Evolutionary conservation across 2,329 filamentous ascomycete genomes (phyloP).

Genomic region (Penicillium sp.): DNA sequence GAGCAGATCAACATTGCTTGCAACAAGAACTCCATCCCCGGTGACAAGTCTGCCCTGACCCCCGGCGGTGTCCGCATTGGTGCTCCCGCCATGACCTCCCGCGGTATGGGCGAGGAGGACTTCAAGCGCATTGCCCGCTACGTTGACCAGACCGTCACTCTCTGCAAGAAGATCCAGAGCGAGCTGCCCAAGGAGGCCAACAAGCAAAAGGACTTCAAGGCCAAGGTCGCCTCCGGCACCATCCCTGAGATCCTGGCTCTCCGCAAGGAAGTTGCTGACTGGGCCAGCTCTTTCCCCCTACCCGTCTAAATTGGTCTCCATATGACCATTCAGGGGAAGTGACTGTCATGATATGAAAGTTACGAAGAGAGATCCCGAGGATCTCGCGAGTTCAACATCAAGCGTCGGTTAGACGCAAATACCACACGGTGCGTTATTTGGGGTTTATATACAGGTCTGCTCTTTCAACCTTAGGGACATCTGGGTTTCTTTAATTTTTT

Average conservation of each 20-base stretch:
- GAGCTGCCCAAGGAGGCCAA: conserved; percentile 92
- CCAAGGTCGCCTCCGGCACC: conserved; percentile 76
- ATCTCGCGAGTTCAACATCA: conserved; percentile 38
- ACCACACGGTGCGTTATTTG: conserved; percentile 31
- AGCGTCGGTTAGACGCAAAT: conserved; percentile 22
- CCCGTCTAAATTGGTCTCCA: conserved; percentile 50
- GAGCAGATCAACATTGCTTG: conserved; percentile 98
- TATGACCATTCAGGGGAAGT: conserved; percentile 1
- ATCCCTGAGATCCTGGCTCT: conserved; percentile 79
- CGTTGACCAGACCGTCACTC: conserved; percentile 84
- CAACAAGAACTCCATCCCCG: conserved; percentile 99
- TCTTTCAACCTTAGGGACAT: conserved; percentile 42
- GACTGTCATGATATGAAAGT: conserved; percentile 16
- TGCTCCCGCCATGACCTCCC: conserved; percentile 93
- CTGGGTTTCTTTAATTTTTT: conserved; percentile 32
- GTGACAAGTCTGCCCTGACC: conserved; percentile 94
- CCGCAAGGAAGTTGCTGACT: conserved; percentile 83
- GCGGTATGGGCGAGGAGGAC: conserved; percentile 88
- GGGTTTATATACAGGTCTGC: conserved; percentile 40
- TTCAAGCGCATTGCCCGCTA: conserved; percentile 87
- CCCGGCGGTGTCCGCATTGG: conserved; percentile 94
- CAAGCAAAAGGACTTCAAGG: conserved; percentile 99
- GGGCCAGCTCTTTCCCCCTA: conserved; percentile 89
- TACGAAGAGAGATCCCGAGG: conserved; percentile 18
- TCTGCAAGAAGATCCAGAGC: conserved; percentile 83